Percentiles rank a stretch among this genome's conserved stretches.
Conservation (phyloP, 108 stramenopile genomes). For the Cyclotella kingstonii region DNA sequence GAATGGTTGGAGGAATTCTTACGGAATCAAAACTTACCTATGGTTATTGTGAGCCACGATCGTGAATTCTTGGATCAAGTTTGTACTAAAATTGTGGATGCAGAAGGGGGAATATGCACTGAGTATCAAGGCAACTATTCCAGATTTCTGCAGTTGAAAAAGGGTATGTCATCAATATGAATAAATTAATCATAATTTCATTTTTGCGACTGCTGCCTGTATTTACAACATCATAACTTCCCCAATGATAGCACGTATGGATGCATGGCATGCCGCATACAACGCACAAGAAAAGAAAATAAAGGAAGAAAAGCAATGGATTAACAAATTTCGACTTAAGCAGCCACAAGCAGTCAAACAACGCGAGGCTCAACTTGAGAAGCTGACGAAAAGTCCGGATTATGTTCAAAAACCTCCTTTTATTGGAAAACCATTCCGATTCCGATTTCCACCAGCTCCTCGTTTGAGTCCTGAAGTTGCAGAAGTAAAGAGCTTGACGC, state of each 20-base stretch:
- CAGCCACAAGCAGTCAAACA: conserved; percentile 87
- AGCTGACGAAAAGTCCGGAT: conserved; percentile 84
- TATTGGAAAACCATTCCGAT: conserved; percentile 85
- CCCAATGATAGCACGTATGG: conserved; percentile 63
- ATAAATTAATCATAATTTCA: neutral
- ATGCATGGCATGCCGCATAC: conserved; percentile 92
- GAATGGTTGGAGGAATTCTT: conserved; percentile 97
- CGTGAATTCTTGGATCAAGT: conserved; percentile 98
- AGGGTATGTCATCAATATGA: conserved; percentile 23
- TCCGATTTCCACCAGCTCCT: conserved; percentile 95
- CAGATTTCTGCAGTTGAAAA: conserved; percentile 89
- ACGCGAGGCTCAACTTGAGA: conserved; percentile 71
- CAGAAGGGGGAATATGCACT: conserved; percentile 88
- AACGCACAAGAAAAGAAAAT: conserved; percentile 94
- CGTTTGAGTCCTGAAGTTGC: conserved; percentile 88
- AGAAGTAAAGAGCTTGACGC: conserved; percentile 67
- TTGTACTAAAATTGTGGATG: conserved; percentile 94
- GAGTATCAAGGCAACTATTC: conserved; percentile 96
- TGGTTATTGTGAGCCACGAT: conserved; percentile 98
- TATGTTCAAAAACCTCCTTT: conserved; percentile 93
- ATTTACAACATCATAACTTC: neutral
- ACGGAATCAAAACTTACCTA: conserved; percentile 89
- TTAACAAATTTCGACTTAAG: conserved; percentile 86
- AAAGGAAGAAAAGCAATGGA: conserved; percentile 91
- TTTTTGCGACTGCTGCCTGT: neutral